Conservation (phyloP, 257 asterid genomes). For the Leptodermis oblonga region DNA sequence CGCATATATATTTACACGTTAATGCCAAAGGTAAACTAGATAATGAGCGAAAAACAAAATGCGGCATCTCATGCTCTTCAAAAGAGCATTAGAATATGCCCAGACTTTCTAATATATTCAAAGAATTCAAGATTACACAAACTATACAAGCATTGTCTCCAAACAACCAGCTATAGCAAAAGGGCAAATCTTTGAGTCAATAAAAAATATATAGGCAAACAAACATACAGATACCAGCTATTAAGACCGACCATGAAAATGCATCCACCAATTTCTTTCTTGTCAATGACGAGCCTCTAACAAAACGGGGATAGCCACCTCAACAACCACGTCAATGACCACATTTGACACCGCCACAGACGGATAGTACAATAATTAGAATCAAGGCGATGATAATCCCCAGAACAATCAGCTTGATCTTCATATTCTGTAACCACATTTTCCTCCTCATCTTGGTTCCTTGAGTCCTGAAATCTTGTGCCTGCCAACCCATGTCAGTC, state of each 20-base stretch:
- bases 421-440: constrained; percentile 96
- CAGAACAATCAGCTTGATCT: constrained; percentile 88
- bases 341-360: constrained; percentile 83
- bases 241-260: constrained; percentile 21
- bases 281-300: constrained; percentile 17
- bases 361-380: constrained; percentile 78
- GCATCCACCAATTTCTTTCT: constrained; percentile 23
- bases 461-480: constrained; percentile 93
- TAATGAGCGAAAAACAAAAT: background rate
- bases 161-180: constrained; percentile 25
- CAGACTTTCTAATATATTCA: constrained; percentile 26
- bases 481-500: constrained; percentile 34
- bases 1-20: too few species aligned
- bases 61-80: background rate
- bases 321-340: constrained; percentile 25
- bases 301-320: constrained; percentile 2
- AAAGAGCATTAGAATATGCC: background rate
- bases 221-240: constrained; percentile 27
- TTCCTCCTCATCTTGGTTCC: constrained; percentile 90
- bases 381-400: constrained; percentile 81
- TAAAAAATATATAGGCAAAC: constrained; percentile 31
- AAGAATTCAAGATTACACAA: constrained; percentile 33
- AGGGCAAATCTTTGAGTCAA: constrained; percentile 18
- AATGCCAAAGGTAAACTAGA: background rate
- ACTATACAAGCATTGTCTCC: constrained; percentile 57